These are phyloP conservation scores for Cinchona pubescens DNA, from an alignment of 257 asterid genomes.

Conservation along the genomic window DNA sequence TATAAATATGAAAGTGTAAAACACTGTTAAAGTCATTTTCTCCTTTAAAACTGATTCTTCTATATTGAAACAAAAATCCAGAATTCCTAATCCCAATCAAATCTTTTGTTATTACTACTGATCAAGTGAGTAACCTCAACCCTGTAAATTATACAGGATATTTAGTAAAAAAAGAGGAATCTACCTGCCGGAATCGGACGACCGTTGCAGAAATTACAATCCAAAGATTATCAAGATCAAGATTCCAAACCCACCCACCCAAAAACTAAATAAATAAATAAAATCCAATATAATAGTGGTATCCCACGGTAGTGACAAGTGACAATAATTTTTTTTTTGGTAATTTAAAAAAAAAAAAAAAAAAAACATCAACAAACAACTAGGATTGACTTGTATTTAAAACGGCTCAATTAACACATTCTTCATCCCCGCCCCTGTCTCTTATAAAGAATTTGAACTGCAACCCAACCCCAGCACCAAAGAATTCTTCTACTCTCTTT, in stretches of 20 bases:
- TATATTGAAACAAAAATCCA: too few relatives aligned
- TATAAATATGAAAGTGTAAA: too few relatives aligned
- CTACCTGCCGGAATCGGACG: background rate
- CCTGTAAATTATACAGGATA: too few relatives aligned
- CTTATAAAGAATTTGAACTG: constrained; percentile 69
- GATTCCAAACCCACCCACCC: background rate
- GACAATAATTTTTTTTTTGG: too few relatives aligned
- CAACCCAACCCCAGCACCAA: too few relatives aligned
- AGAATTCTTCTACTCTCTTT: constrained; percentile 30
- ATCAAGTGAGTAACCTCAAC: too few relatives aligned
- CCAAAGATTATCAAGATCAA: constrained; percentile 9
- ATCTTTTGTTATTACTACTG: too few relatives aligned
- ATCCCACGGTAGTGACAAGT: too few relatives aligned
- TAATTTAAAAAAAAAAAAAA: constrained; percentile 8
- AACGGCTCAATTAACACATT: constrained; percentile 60
- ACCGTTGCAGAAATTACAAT: constrained; percentile 5
- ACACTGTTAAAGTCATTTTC: too few relatives aligned
- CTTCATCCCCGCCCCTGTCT: constrained; percentile 27
- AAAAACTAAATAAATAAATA: too few relatives aligned
- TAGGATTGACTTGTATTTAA: constrained; percentile 12
- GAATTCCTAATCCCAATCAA: too few relatives aligned
- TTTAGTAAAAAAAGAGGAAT: background rate
- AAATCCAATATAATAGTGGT: background rate
- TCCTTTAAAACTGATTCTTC: too few relatives aligned
- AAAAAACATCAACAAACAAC: constrained; percentile 1